Base-by-base conservation (phyloP, 768 basidiomycete species). In the Termitomyces sp. region DNA sequence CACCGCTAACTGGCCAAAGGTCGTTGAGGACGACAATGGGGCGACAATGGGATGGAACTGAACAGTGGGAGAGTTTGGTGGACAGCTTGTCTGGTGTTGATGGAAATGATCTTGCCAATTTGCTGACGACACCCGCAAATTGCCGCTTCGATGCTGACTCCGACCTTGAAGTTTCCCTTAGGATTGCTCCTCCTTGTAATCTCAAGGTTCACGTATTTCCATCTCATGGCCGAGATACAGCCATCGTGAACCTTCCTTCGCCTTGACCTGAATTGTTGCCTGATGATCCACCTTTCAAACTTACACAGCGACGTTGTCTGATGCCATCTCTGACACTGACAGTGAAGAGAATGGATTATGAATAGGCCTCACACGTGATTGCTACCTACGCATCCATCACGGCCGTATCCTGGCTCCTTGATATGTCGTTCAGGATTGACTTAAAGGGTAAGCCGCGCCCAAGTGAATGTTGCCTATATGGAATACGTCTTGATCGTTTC, bases 41-140 rank as follows among this genome's bases (percentile, higher is more conserved):
- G 63, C 71, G 60, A 56, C 62, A 58, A 62, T 56, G 55, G 63
- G 63, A 44, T 61, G 66, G 58, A 34, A 58, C 47, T 65, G 41
- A 46, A 65, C 64, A 66, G 66, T 66, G 65, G 66, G 69, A 62
- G 61, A 58, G 65, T 62, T 63, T 63, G 53, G 66, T 66, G 66
- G 65, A 67, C 62, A 67, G 65, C 24, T 58, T 61, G 60, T 63
- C 61, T 47, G 49, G 52, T 44, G 57, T 63, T 67, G 66, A 67
- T 67, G 66, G 66, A 66, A 42, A 68, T 66, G 65, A 65, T 64
- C 63, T 65, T 60, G 58, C 58, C 63, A 59, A 59, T 55, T 61
- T 65, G 63, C 67, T 64, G 65, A 64, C 63, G 58, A 54, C 63
- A 61, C 58, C 63, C 63, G 66, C 63, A 61, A 65, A 57, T 63